Percentiles rank a stretch among this genome's conserved stretches.
phyloP scores from a whole-genome alignment of 768 basidiomycete genomes.

The Termitomyces bulborhizus region DNA sequence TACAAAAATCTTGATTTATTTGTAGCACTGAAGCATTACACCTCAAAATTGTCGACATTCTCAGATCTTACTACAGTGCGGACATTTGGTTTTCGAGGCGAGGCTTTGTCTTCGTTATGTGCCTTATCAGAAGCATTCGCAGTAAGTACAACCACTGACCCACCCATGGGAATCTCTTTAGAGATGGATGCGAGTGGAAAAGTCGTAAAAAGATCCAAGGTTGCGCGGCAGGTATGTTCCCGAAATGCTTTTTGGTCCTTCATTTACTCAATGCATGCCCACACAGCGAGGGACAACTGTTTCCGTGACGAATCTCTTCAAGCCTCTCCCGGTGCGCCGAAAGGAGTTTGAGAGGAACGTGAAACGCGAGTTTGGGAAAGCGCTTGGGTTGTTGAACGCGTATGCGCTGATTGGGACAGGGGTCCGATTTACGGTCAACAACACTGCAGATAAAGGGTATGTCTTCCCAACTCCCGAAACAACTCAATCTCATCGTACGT shows the following conservation, averaged over 20 bases:
- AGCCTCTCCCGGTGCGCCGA: slow-evolving; percentile 79
- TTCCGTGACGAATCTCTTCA: slow-evolving; percentile 64
- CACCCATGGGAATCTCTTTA: slow-evolving; percentile 78
- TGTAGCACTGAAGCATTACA: slow-evolving; percentile 85
- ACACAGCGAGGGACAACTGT: slow-evolving; percentile 72
- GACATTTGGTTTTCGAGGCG: slow-evolving; percentile 94
- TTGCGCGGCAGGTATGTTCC: slow-evolving; percentile 68
- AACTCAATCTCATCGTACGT: neutral
- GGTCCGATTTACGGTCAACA: slow-evolving; percentile 69
- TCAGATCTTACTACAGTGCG: slow-evolving; percentile 63
- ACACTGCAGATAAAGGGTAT: slow-evolving; percentile 66
- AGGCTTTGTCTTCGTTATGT: slow-evolving; percentile 92
- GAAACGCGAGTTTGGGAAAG: slow-evolving; percentile 88
- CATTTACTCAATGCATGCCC: neutral
- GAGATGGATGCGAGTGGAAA: slow-evolving; percentile 65
- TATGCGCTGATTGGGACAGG: slow-evolving; percentile 78
- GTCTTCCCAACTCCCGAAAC: slow-evolving; percentile 16
- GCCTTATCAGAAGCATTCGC: slow-evolving; percentile 67
- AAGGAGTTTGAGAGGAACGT: slow-evolving; percentile 87
- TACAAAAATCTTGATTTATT: neutral
- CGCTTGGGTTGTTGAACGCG: slow-evolving; percentile 72
- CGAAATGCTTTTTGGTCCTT: neutral
- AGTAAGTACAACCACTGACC: slow-evolving; percentile 69
- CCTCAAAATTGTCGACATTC: slow-evolving; percentile 82
- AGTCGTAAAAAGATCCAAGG: slow-evolving; percentile 47